Conservation (phyloP, 2,329 filamentous ascomycete species). For the Cercospora zeae-maydis region DNA sequence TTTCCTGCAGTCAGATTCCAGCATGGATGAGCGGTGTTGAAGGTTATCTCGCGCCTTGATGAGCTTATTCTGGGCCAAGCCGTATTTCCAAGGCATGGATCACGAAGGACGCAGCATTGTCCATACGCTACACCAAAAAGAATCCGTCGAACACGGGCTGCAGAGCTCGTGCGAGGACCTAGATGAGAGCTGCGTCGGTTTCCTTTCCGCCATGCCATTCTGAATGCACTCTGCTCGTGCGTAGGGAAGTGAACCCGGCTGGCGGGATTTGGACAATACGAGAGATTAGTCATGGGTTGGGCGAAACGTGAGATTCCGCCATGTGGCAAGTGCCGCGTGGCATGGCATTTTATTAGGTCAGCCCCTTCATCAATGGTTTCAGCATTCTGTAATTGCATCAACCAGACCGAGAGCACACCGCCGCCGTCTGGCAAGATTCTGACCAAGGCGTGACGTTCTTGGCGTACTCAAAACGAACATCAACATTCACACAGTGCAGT, state of each 20-base stretch:
- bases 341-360: too few relatives aligned
- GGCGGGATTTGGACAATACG: background rate
- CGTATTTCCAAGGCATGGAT: background rate
- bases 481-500: too few relatives aligned
- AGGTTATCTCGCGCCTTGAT: background rate
- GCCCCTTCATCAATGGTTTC: background rate
- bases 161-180: background rate
- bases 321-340: background rate
- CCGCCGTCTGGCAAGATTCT: background rate
- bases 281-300: background rate
- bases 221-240: background rate
- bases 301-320: background rate
- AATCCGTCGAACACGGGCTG: background rate
- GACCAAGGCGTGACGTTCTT: too few relatives aligned
- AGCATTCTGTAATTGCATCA: background rate
- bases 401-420: background rate
- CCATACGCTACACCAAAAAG: background rate
- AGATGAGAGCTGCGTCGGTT: background rate
- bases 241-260: background rate
- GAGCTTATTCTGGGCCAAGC: background rate
- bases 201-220: background rate
- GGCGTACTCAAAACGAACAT: too few relatives aligned
- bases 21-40: background rate
- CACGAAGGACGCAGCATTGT: background rate
- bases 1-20: background rate